These are phyloP conservation scores for Populus deltoides DNA, from an alignment of 345 rosid genomes.

Conservation along the genomic window DNA sequence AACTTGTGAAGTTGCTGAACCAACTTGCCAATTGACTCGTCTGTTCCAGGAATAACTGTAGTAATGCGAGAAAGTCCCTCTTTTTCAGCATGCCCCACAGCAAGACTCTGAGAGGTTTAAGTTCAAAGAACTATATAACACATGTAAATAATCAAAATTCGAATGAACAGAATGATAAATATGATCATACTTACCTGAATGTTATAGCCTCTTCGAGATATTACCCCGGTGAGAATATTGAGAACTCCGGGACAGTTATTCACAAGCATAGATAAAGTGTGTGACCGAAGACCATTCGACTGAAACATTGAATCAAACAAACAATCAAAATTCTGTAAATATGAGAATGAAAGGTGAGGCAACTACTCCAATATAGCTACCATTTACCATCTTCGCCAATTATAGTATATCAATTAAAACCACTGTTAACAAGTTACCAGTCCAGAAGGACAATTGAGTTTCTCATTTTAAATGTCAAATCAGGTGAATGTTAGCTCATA, in stretches of 20 bases:
- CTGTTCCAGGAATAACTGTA: slow-evolving; percentile 59
- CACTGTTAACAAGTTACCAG: neutral
- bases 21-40: slow-evolving; percentile 58
- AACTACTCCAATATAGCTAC: neutral
- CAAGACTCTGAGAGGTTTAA: slow-evolving; percentile 51
- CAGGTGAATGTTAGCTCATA: neutral
- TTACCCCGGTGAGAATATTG: slow-evolving; percentile 71
- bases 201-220: slow-evolving; percentile 84
- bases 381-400: neutral
- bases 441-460: neutral
- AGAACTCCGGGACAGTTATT: slow-evolving; percentile 83
- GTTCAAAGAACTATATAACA: neutral
- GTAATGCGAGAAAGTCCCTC: slow-evolving; percentile 64
- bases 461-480: neutral
- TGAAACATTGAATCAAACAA: slow-evolving; percentile 30
- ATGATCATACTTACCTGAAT: slow-evolving; percentile 55
- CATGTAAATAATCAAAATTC: neutral
- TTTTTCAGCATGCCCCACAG: slow-evolving; percentile 58
- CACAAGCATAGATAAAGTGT: slow-evolving; percentile 78
- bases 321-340: neutral
- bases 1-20: slow-evolving; percentile 58
- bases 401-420: neutral
- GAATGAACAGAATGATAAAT: neutral
- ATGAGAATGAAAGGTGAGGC: slow-evolving; percentile 2
- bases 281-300: slow-evolving; percentile 73